phyloP scores from a whole-genome alignment of 495 filamentous ascomycete genomes.

The Baudoinia panamericana region DNA sequence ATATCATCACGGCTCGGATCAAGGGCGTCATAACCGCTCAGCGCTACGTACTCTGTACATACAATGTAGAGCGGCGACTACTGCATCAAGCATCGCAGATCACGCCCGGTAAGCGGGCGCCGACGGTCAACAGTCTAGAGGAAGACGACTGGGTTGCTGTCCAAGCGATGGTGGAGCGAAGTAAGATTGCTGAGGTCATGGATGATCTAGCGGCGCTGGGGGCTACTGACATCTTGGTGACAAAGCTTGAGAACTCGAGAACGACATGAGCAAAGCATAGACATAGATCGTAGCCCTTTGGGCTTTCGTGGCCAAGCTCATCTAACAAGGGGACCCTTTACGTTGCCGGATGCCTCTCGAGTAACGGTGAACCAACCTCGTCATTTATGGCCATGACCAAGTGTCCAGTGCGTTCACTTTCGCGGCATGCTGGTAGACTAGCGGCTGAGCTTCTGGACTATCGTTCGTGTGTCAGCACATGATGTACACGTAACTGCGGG shows the following conservation, averaged over 20 bases:
- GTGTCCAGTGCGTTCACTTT: too few species aligned
- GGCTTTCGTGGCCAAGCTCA: too few species aligned
- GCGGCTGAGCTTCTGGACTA: too few species aligned
- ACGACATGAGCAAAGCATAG: too few species aligned
- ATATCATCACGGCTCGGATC: slow-evolving; percentile 71
- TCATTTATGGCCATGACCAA: too few species aligned
- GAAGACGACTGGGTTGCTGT: slow-evolving; percentile 88
- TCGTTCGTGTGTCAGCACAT: too few species aligned
- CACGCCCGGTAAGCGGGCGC: slow-evolving; percentile 89
- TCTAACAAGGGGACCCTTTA: too few species aligned
- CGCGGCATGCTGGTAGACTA: too few species aligned
- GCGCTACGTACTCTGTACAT: slow-evolving; percentile 87
- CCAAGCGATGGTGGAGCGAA: slow-evolving; percentile 87
- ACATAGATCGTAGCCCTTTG: too few species aligned
- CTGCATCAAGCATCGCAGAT: slow-evolving; percentile 58
- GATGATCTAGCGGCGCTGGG: slow-evolving; percentile 69
- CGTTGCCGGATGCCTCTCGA: too few species aligned
- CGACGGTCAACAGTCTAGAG: slow-evolving; percentile 76
- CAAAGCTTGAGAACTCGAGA: slow-evolving; percentile 61
- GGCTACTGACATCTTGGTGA: slow-evolving; percentile 75
- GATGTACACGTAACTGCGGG: too few species aligned
- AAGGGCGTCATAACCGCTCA: slow-evolving; percentile 91
- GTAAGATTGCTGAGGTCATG: slow-evolving; percentile 78
- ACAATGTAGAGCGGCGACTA: slow-evolving; percentile 66
- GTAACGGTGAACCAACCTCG: too few species aligned